Base-by-base conservation (phyloP, 176 grass and related monocot species). In the Musa troglodytarum region DNA sequence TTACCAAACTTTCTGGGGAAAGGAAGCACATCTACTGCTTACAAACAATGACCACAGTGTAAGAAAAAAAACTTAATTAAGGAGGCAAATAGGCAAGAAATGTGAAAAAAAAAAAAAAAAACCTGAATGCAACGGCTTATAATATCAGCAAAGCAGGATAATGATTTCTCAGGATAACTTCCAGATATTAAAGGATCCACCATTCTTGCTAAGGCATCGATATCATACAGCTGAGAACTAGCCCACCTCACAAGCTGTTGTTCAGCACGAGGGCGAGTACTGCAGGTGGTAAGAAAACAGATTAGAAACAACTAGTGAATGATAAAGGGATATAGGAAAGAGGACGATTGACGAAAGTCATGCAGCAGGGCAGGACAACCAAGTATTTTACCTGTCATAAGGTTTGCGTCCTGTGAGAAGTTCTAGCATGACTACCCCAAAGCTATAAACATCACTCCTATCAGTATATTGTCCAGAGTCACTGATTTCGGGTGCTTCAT, bases 161-260 rank as follows among this genome's bases (percentile, higher is more conserved):
- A 73, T 9, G 90, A 82, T 25, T 94, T 99, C 12, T 92, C 88
- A 77, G 86, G 88, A 80, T 87, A 99, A 78, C 88, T 85, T 59
- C 88, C 90, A 69, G 79, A 54, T 64, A 99, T 89, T 49, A 70
- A 83, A 78, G 90, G 95, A 85, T 99, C 95, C 19, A 94, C 95
- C 88, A 99, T 99, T 65, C 76, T 91, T 19, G 76, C 78, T 85
- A 99, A 80, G 28, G 82, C 81, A 81, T 99, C 84, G 8, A 94
- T 92, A 78, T 94, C 95, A 64, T 99, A 82, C 53, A 99, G 83
- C 66, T 89, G 88, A 82, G 88, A 79, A 83, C 75, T 84, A 53
- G 95, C 95, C 95, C 95, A 99, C 80, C 86, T 88, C 58, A 99
- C 90, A 25, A 99, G 85, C 78, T 99, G 88, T 74, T 99, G 95